A percentile compares a stretch with the other conserved stretches of the same genome.
These are phyloP conservation scores for Pseudovirgaria hyperparasitica DNA, from an alignment of 2,329 filamentous ascomycete genomes.

Conservation along the genomic window DNA sequence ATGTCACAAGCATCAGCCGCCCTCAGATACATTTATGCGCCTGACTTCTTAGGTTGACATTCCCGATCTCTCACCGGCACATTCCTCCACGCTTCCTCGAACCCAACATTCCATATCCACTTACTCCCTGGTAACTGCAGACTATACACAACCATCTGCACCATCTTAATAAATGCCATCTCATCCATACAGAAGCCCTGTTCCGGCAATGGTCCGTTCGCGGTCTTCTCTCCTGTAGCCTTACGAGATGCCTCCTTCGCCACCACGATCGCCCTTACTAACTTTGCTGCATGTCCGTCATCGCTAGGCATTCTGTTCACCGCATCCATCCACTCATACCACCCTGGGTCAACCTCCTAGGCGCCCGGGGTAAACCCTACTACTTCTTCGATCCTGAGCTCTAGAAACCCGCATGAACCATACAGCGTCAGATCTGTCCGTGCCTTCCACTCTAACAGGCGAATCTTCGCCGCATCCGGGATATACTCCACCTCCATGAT, in stretches of 20 bases:
- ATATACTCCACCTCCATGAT: conserved; percentile 53
- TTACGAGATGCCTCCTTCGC: conserved; percentile 41
- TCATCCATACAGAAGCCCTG: conserved; percentile 46
- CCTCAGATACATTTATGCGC: too few relatives aligned
- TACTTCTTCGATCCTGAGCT: conserved; percentile 48
- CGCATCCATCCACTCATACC: conserved; percentile 32
- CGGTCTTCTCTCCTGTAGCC: conserved; percentile 35
- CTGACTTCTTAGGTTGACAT: too few relatives aligned
- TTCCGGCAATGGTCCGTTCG: conserved; percentile 31
- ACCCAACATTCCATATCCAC: conserved; percentile 53
- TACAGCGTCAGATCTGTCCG: conserved; percentile 65
- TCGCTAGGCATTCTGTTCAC: conserved; percentile 44
- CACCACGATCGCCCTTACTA: conserved; percentile 56
- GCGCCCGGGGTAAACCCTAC: conserved; percentile 24
- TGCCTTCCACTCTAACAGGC: conserved; percentile 72
- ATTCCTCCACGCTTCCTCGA: conserved; percentile 51
- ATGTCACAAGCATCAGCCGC: too few relatives aligned
- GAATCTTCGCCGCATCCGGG: conserved; percentile 45
- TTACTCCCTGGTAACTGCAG: conserved; percentile 38
- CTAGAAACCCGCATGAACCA: conserved; percentile 51
- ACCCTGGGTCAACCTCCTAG: conserved; percentile 16
- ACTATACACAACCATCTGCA: conserved; percentile 50
- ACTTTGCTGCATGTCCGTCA: conserved; percentile 72
- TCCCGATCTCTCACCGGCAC: conserved; percentile 17
- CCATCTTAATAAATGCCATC: too few relatives aligned